phyloP scores from a whole-genome alignment of 2,329 filamentous ascomycete genomes.

The Arachnomyces sp. region DNA sequence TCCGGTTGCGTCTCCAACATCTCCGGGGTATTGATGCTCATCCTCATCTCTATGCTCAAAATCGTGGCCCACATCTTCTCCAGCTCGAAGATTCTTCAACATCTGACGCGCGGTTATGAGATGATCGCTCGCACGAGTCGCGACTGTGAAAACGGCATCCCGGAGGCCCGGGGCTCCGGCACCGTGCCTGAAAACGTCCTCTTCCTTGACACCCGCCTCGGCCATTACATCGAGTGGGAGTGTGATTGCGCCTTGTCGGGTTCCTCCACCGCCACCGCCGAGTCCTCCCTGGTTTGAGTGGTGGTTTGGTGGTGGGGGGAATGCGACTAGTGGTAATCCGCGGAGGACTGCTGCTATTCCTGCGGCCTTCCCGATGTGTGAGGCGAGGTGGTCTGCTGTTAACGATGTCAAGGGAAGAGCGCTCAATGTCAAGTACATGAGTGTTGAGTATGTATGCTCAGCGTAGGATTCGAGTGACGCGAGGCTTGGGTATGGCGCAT shows the following conservation, averaged over 20 bases:
- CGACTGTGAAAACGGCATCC: conserved; percentile 85
- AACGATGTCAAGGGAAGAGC: conserved; percentile 70
- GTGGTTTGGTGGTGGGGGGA: conserved; percentile 55
- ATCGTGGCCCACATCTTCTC: conserved; percentile 68
- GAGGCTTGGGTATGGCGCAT: conserved; percentile 69
- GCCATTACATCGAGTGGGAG: conserved; percentile 88
- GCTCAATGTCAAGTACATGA: conserved; percentile 81
- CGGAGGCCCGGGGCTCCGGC: conserved; percentile 69
- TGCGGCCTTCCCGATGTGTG: conserved; percentile 87
- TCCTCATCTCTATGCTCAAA: conserved; percentile 81
- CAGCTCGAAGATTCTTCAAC: conserved; percentile 68
- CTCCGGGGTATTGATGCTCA: conserved; percentile 47
- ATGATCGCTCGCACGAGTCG: conserved; percentile 90
- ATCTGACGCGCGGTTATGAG: conserved; percentile 89
- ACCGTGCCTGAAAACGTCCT: conserved; percentile 77
- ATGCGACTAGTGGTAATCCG: conserved; percentile 79
- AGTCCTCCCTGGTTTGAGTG: conserved; percentile 42
- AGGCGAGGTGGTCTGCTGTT: conserved; percentile 84
- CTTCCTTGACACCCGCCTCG: conserved; percentile 68
- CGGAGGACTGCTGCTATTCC: conserved; percentile 82
- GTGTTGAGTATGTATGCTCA: conserved; percentile 87
- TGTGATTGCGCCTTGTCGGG: conserved; percentile 58
- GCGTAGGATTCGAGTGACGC: conserved; percentile 75
- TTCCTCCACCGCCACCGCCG: conserved; percentile 30
- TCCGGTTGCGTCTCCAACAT: conserved; percentile 23